Evolutionary conservation across 805 yeast species (phyloP).

Genomic region (Candida qinlingensis): DNA sequence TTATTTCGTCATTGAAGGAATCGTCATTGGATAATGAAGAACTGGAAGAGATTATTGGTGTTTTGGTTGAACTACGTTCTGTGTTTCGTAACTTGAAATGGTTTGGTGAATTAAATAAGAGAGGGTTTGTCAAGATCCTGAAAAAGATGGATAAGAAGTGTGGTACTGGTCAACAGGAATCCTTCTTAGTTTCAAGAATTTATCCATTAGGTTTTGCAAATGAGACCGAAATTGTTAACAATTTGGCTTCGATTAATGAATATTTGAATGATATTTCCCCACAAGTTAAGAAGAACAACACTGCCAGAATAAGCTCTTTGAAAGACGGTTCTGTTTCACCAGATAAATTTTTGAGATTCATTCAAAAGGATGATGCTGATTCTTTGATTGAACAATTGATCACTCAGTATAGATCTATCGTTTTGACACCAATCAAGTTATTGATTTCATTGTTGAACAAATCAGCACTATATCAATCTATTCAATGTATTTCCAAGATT

Average conservation of each 20-base stretch:
- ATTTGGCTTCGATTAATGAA: conserved; percentile 47
- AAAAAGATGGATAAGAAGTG: conserved; percentile 87
- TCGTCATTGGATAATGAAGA: conserved; percentile 39
- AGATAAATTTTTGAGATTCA: conserved; percentile 20
- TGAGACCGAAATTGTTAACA: conserved; percentile 50
- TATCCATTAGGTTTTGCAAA: conserved; percentile 74
- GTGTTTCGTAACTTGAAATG: conserved; percentile 81
- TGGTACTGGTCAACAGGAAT: conserved; percentile 50
- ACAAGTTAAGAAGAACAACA: conserved; percentile 18
- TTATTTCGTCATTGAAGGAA: conserved; percentile 16
- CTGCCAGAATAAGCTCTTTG: background rate
- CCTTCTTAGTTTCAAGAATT: conserved; percentile 62
- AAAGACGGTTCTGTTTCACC: conserved; percentile 13
- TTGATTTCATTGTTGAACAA: conserved; percentile 59
- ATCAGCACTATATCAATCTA: conserved; percentile 52
- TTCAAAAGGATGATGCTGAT: conserved; percentile 39
- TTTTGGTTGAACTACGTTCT: conserved; percentile 70
- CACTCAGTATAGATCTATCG: conserved; percentile 38
- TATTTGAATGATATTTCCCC: conserved; percentile 51
- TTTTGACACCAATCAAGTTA: conserved; percentile 47
- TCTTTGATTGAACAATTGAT: conserved; percentile 40
- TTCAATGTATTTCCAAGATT: conserved; percentile 51
- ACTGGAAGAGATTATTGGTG: conserved; percentile 54
- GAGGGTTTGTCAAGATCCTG: conserved; percentile 83
- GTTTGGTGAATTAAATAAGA: conserved; percentile 88